Base-by-base conservation (phyloP, 2,329 filamentous ascomycete species). In the Sclerotinia minor region DNA sequence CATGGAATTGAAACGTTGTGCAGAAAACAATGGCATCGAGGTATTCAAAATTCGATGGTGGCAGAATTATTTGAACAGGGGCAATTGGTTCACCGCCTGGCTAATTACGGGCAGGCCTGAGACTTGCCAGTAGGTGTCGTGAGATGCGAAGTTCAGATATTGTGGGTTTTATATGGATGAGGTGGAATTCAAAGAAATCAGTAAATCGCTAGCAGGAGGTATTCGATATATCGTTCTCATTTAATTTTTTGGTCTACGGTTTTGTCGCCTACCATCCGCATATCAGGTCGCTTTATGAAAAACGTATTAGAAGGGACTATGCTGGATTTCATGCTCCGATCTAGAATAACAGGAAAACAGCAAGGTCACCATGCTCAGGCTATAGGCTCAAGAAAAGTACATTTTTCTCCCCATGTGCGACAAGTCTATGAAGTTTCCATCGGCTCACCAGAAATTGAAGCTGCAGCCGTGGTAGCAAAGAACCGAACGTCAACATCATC, bases 401-500 rank as follows among this genome's bases (percentile, higher is more conserved):
- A 71, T 72, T 72, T 70, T 70, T 66, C 17, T 70, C 68, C 47
- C 57, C 69, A 67, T 67, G 67, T 68, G 64, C 59, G 65, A 64
- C 69, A 72, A 73, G 77, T 79, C 73, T 77, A 81, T 71, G 82
- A 84, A 71, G 81, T 86, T 76, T 83, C 81, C 83, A 84, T 85
- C 70, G 79, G 81, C 76, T 85, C 84, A 69, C 81, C 80, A 72
- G 81, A 73, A 63, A 77, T 74, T 76, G 75, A 81, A 69, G 79
- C 88, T 70, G 90, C 89, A 60, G 95, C 94, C 72, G 92, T 96
- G 70, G 93, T 96, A 72, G 95, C 95, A 81, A 97, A 99, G 83
- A 94, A 99, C 79, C 95, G 89, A 76, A 99, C 95, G 81, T 99
- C 95, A 74, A 98, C 94, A 81, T 99, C 95, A 73, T 96, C 92